Evolutionary conservation across 164 flowering plant species (phyloP).

Genomic region (Santalum album): DNA sequence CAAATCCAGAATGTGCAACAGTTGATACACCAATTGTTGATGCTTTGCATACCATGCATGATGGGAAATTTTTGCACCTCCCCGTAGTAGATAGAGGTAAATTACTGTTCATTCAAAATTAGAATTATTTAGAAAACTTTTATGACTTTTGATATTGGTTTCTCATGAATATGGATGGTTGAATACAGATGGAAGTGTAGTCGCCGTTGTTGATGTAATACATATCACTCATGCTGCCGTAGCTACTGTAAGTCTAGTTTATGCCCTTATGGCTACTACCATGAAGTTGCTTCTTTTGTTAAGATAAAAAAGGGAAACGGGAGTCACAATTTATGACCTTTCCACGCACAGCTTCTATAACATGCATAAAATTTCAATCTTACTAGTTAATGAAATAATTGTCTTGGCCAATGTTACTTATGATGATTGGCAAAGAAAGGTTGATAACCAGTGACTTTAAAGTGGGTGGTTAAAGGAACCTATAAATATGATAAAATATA

Average conservation of each 20-base stretch:
- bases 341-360: too few relatives aligned
- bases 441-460: too few relatives aligned
- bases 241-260: constrained; percentile 60
- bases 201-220: constrained; percentile 83
- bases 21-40: constrained; percentile 95
- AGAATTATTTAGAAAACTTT: background rate
- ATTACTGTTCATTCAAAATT: background rate
- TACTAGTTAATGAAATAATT: too few relatives aligned
- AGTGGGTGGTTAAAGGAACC: too few relatives aligned
- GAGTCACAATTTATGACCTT: too few relatives aligned
- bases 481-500: too few relatives aligned
- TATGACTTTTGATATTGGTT: background rate
- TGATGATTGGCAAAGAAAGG: too few relatives aligned
- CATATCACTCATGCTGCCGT: constrained; percentile 92
- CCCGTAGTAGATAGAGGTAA: constrained; percentile 90
- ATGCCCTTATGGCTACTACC: background rate
- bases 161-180: constrained; percentile 10
- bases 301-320: too few relatives aligned
- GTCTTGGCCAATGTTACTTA: too few relatives aligned
- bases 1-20: constrained; percentile 94
- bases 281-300: background rate
- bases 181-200: constrained; percentile 63
- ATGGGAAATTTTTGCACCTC: constrained; percentile 93
- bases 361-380: too few relatives aligned
- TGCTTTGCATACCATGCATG: constrained; percentile 96